Conservation (phyloP, 2,329 filamentous ascomycete genomes). For the Calycina herbarum region DNA sequence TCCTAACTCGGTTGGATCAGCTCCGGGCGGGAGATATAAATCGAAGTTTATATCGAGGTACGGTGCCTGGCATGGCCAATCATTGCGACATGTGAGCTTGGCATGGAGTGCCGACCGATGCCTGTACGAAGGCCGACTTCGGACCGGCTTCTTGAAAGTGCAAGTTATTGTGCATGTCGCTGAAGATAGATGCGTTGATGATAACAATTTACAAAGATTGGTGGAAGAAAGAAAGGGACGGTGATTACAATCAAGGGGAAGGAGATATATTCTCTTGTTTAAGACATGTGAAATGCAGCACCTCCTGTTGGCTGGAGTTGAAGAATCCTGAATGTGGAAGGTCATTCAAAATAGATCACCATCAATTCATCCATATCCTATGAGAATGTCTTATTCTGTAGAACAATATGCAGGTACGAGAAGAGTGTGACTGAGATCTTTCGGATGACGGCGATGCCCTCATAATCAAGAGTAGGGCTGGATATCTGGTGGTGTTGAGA, state of each 20-base stretch:
- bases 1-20: neutral
- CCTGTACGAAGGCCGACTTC: neutral
- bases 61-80: slow-evolving; percentile 5
- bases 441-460: slow-evolving; percentile 6
- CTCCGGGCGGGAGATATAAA: slow-evolving; percentile 1
- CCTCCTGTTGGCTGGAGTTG: neutral
- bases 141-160: neutral
- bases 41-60: slow-evolving; percentile 3
- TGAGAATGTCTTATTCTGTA: neutral
- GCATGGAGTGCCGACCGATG: neutral
- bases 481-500: slow-evolving; percentile 2
- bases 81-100: slow-evolving; percentile 1
- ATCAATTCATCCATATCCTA: neutral
- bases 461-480: neutral
- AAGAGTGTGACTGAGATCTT: neutral
- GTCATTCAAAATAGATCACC: neutral
- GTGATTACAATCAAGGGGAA: neutral
- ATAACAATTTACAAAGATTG: neutral
- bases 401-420: neutral
- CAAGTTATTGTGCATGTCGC: neutral
- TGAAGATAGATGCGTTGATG: neutral
- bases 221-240: neutral
- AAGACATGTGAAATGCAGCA: neutral
- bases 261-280: neutral
- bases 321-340: neutral